Conservation (phyloP, 345 rosid species). For the Eucalyptus guilfoylei region DNA sequence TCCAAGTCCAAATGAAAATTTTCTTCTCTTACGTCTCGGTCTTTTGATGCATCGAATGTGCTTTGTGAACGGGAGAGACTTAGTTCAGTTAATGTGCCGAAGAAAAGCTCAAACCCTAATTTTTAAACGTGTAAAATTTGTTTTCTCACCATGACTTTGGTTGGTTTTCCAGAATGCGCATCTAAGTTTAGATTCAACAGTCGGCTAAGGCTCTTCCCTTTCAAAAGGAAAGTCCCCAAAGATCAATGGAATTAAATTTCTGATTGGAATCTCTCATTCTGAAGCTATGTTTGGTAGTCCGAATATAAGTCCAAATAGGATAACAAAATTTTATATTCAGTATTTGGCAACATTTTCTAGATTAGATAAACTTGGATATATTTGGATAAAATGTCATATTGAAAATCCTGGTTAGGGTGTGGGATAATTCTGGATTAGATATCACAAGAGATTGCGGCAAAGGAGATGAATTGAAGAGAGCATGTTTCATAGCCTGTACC, state of each 20-base stretch:
- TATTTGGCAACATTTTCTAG: background rate
- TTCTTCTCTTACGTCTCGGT: background rate
- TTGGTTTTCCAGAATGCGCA: background rate
- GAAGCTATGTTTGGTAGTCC: background rate
- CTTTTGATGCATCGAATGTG: background rate
- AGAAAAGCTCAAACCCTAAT: background rate
- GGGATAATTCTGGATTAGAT: background rate
- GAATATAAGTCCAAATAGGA: background rate
- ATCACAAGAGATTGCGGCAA: background rate
- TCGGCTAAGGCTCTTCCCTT: background rate
- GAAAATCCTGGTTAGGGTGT: background rate
- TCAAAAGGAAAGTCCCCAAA: background rate
- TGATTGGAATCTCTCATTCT: background rate
- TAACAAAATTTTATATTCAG: background rate
- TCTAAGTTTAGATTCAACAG: background rate
- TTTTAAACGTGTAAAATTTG: background rate
- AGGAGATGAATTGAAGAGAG: background rate
- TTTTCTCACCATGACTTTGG: background rate
- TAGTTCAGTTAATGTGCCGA: background rate
- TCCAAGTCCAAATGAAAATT: background rate
- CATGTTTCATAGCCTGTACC: too few relatives aligned
- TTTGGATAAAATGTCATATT: background rate
- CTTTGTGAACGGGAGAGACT: background rate
- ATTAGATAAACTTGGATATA: background rate
- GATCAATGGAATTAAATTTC: background rate